Conservation (phyloP, 106 monocot species). For the Dioscorea zingiberensis region DNA sequence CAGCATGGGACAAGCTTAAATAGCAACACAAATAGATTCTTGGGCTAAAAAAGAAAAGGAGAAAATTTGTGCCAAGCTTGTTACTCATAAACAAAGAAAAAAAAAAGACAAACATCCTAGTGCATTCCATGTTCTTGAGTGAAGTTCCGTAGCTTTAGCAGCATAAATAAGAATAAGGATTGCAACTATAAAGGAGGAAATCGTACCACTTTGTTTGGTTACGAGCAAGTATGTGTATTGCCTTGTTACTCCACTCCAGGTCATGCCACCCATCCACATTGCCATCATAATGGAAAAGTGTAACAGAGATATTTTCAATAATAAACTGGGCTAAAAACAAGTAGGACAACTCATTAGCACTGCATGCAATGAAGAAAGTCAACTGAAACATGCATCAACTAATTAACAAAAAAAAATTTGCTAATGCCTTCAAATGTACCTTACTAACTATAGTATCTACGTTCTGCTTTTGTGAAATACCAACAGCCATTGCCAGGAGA, state of each 20-base stretch:
- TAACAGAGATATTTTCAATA: slow-evolving; percentile 49
- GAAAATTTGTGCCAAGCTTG: background rate
- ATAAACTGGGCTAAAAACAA: slow-evolving; percentile 63
- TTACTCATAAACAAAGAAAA: background rate
- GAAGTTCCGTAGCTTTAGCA: too few relatives aligned
- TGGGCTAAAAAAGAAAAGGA: background rate
- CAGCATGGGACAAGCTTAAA: background rate
- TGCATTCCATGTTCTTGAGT: too few relatives aligned
- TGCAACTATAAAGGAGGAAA: background rate
- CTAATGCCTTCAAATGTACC: slow-evolving; percentile 20
- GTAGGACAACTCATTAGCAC: slow-evolving; percentile 15
- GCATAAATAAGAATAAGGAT: background rate
- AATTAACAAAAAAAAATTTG: too few relatives aligned
- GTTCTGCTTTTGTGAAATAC: slow-evolving; percentile 73
- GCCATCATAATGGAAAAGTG: slow-evolving; percentile 95
- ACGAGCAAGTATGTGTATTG: slow-evolving; percentile 71
- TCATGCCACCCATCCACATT: slow-evolving; percentile 83
- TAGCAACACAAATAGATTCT: background rate
- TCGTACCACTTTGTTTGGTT: slow-evolving; percentile 93
- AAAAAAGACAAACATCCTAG: too few relatives aligned
- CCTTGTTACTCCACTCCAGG: slow-evolving; percentile 70
- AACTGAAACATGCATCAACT: too few relatives aligned
- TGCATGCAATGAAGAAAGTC: too few relatives aligned
- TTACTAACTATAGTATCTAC: slow-evolving; percentile 68
- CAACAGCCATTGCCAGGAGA: slow-evolving; percentile 90